Conservation (phyloP, 129 eudicot species). For the Kitagawia praeruptora region DNA sequence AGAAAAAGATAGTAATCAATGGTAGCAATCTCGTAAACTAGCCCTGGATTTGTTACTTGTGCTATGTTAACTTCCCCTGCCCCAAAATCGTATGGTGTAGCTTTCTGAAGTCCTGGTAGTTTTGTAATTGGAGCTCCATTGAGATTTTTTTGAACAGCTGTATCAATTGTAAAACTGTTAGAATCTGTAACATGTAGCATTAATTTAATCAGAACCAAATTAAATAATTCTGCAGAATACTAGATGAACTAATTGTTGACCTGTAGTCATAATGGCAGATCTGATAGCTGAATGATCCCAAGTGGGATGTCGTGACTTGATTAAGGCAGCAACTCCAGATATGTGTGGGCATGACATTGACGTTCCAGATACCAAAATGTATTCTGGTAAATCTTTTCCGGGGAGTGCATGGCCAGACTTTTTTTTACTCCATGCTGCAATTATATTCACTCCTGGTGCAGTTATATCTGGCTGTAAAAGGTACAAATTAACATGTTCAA, state of each 20-base stretch:
- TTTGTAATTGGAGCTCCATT: conserved; percentile 42
- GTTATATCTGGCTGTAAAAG: conserved; percentile 67
- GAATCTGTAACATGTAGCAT: background rate
- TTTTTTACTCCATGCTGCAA: conserved; percentile 76
- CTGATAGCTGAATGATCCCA: conserved; percentile 68
- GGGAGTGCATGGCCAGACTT: conserved; percentile 25
- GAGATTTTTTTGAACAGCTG: conserved; percentile 65
- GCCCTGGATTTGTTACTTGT: conserved; percentile 51
- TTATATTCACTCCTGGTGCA: conserved; percentile 77
- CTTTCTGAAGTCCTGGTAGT: conserved; percentile 26
- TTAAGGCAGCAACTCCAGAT: conserved; percentile 55
- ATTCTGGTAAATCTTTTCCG: conserved; percentile 32
- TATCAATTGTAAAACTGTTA: background rate
- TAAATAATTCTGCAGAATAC: background rate
- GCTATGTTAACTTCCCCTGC: conserved; percentile 64
- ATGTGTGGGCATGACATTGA: conserved; percentile 91
- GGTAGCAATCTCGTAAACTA: conserved; percentile 47
- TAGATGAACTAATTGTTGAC: conserved; percentile 11
- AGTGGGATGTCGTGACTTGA: conserved; percentile 49
- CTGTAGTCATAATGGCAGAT: conserved; percentile 88
- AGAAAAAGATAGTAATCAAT: conserved; percentile 43
- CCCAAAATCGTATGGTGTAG: conserved; percentile 68
- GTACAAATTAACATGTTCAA: background rate
- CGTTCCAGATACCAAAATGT: conserved; percentile 56
- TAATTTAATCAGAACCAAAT: background rate